Conservation (phyloP, 2,329 filamentous ascomycete species). For the Coniochaeta sp. region DNA sequence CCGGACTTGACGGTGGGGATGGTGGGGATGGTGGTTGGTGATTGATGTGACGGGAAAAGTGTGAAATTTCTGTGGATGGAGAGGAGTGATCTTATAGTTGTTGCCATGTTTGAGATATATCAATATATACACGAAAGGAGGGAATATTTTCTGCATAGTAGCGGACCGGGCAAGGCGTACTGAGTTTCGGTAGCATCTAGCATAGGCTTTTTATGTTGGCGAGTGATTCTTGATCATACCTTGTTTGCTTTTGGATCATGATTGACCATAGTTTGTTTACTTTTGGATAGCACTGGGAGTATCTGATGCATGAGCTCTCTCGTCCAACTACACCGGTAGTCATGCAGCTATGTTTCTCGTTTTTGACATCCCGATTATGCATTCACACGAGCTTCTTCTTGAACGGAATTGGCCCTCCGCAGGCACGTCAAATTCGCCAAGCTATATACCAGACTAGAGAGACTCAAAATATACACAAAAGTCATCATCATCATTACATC, state of each 20-base stretch:
- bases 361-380: too few species aligned
- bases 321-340: too few species aligned
- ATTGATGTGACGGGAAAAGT: too few species aligned
- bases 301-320: too few species aligned
- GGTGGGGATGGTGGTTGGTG: neutral
- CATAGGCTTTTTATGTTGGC: neutral
- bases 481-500: neutral
- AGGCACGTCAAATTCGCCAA: neutral
- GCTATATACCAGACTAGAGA: neutral
- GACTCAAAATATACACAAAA: neutral
- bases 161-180: neutral
- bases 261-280: too few species aligned
- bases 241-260: too few species aligned
- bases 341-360: too few species aligned
- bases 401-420: neutral
- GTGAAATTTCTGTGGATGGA: too few species aligned
- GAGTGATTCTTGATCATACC: neutral
- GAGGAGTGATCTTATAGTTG: too few species aligned
- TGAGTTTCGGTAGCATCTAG: neutral
- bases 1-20: neutral
- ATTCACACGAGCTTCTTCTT: neutral
- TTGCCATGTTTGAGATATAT: neutral
- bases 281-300: too few species aligned
- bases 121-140: neutral
- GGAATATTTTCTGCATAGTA: neutral